Base-by-base conservation (phyloP, 495 filamentous ascomycete species). In the Cudoniella acicularis region DNA sequence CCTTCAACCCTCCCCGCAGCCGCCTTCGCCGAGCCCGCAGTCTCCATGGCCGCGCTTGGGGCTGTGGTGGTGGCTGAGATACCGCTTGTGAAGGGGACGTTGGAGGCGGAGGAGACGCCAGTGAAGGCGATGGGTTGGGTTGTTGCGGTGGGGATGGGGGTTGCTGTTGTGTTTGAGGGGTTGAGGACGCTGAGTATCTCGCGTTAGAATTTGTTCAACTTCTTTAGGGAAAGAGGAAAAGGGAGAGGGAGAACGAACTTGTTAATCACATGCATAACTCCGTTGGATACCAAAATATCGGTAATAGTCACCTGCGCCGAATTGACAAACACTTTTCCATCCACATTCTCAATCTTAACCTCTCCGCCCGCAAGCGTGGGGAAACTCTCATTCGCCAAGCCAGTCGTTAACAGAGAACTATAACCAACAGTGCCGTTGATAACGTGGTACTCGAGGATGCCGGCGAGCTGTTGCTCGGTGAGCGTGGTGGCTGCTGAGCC, bases 111-210 rank as follows among this genome's bases (percentile, higher is more conserved):
- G 26, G 69, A 75, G 0, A 81, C 84, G 51, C 76, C 77, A 17
- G 67, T 68, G 67, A 84, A 88, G 2, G 70, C 67, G 24, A 82
- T 75, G 3, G 70, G 66, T 47, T 81, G 77, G 0, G 75, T 71
- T 0, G 73, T 63, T 1, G 74, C 74, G 0, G 73, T 69, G 0
- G 77, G 69, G 27, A 77, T 67, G 0, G 84, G 80, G 2, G 65
- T 62, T 8, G 77, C 81, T 8, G 70, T 67, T 2, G 75, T 68
- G 62, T 80, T 81, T 24, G 75, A 68, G 11, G 86, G 86, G 72
- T 88, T 88, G 49, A 88, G 69, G 36, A 87, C 83, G 50, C 82
- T 84, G 49, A n/a, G n/a, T n/a, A n/a, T n/a, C n/a, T n/a, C n/a
- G n/a, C 52, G 11, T 26, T 4, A 52, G 53, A 13, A 46, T 40